Percentiles rank a stretch among this genome's conserved stretches.
These are phyloP conservation scores for Saccharomycopsis sp. DNA, from an alignment of 805 yeast genomes.

Conservation along the genomic window DNA sequence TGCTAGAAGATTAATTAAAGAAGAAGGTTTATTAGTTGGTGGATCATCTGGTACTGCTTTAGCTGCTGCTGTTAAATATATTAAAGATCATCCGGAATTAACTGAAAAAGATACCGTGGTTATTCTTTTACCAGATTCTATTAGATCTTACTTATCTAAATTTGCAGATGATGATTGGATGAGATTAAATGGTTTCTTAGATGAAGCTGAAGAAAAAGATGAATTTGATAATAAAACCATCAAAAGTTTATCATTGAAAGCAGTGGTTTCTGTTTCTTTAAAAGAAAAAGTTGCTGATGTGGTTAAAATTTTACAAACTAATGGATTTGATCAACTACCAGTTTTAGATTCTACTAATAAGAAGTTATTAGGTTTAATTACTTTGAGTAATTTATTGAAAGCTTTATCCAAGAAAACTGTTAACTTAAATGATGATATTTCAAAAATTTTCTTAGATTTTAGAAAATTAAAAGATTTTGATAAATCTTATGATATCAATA, in stretches of 20 bases:
- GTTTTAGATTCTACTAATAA: conserved; percentile 45
- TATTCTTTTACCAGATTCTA: conserved; percentile 76
- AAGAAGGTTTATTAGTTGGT: conserved; percentile 82
- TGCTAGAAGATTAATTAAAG: conserved; percentile 72
- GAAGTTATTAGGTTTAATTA: conserved; percentile 63
- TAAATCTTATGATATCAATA: conserved; percentile 51
- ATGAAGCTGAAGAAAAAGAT: conserved; percentile 31
- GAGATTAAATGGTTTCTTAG: conserved; percentile 66
- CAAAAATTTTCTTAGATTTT: conserved; percentile 61
- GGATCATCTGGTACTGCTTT: conserved; percentile 85
- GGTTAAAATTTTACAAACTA: conserved; percentile 56
- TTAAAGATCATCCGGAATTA: conserved; percentile 46
- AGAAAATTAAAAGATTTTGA: conserved; percentile 55
- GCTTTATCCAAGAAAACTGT: conserved; percentile 52
- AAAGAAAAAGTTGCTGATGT: conserved; percentile 53
- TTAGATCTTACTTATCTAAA: conserved; percentile 78
- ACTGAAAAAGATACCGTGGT: conserved; percentile 68
- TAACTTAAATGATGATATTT: conserved; percentile 44
- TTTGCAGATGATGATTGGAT: conserved; percentile 90
- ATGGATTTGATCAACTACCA: conserved; percentile 81
- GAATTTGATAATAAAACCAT: conserved; percentile 40
- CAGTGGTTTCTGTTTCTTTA: conserved; percentile 64
- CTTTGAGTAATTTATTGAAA: conserved; percentile 63
- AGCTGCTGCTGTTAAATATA: conserved; percentile 65
- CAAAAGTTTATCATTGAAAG: conserved; percentile 60